phyloP scores from a whole-genome alignment of 768 basidiomycete species.

The Pulveroboletus sp. region DNA sequence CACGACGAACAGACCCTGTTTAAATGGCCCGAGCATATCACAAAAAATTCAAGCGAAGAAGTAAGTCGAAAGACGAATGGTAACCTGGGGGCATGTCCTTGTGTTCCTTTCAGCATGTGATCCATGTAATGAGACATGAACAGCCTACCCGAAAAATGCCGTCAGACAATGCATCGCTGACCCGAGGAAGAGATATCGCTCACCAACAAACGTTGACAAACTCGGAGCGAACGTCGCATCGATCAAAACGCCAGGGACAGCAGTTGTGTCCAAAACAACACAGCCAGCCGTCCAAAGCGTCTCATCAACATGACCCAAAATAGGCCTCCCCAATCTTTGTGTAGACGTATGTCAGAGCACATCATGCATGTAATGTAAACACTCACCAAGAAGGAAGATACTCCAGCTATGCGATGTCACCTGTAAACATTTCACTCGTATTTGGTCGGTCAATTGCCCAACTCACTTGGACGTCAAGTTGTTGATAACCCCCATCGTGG shows the following conservation, averaged over 20 bases:
- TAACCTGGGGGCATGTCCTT: constrained; percentile 51
- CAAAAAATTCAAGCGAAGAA: not conserved
- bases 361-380: not conserved
- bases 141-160: constrained; percentile 29
- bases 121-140: not conserved
- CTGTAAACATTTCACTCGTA: not conserved
- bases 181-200: not conserved
- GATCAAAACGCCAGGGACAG: constrained; percentile 43
- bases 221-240: constrained; percentile 51
- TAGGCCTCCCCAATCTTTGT: constrained; percentile 29
- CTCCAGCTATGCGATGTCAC: constrained; percentile 35
- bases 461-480: constrained; percentile 44
- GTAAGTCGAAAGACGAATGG: constrained; percentile 25
- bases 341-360: constrained; percentile 6
- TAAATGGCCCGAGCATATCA: not conserved
- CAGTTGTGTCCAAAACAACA: constrained; percentile 34
- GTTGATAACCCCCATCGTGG: constrained; percentile 47
- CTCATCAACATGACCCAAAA: constrained; percentile 30
- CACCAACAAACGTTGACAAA: constrained; percentile 45
- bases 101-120: not conserved
- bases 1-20: constrained; percentile 44
- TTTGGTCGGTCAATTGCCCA: not conserved
- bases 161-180: constrained; percentile 33
- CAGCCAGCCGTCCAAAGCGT: constrained; percentile 29
- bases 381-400: constrained; percentile 42